phyloP scores from a whole-genome alignment of 768 basidiomycete genomes.

The Neoboletus subvelutipes region DNA sequence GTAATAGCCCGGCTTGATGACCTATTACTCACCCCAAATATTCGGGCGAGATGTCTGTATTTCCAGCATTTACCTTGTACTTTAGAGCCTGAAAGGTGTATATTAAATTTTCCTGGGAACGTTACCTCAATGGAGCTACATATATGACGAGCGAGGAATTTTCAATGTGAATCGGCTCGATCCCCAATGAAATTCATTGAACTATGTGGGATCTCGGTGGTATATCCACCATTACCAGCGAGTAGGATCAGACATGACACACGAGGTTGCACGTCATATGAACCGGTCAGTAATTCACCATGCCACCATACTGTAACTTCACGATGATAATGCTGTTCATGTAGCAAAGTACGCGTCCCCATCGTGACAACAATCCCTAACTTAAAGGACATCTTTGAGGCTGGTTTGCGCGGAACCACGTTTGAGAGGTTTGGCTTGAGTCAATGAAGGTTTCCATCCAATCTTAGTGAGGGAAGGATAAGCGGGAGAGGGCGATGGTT shows the following conservation, averaged over 20 bases:
- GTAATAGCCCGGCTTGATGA: neutral
- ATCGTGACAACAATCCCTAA: neutral
- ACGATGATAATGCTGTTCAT: neutral
- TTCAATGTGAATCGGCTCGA: neutral
- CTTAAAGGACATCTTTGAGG: conserved; percentile 58
- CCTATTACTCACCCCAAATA: neutral
- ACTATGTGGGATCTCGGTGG: neutral
- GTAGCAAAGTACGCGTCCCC: neutral
- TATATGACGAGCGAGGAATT: neutral
- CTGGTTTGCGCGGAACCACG: conserved; percentile 61
- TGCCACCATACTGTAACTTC: neutral
- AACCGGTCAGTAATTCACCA: neutral
- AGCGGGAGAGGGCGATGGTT: neutral
- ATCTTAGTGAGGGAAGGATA: conserved; percentile 46
- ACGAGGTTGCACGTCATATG: neutral
- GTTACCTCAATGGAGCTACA: neutral
- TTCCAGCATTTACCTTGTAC: conserved; percentile 1
- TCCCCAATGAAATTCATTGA: neutral
- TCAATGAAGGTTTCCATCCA: conserved; percentile 77
- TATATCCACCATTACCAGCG: neutral
- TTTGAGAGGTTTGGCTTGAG: conserved; percentile 64
- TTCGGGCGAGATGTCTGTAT: neutral
- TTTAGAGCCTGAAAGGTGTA: neutral
- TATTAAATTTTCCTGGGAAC: neutral
- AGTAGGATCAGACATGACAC: neutral